Evolutionary conservation across 768 basidiomycete species (phyloP).

Genomic region (Leccinum aurantiacum): DNA sequence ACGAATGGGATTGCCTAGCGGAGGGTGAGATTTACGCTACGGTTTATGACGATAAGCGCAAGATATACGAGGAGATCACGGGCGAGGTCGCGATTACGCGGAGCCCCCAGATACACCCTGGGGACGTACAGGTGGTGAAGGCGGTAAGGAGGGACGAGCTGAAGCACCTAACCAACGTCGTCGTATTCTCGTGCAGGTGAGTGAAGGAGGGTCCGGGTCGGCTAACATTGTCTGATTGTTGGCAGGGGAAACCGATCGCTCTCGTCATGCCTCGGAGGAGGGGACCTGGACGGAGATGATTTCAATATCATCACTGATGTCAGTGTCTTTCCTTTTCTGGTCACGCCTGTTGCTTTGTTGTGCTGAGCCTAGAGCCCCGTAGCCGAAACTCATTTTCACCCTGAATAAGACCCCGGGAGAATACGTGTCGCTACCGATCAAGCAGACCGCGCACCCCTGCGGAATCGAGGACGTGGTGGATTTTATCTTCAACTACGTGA

Average conservation of each 20-base stretch:
- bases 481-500: constrained; percentile 49
- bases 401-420: constrained; percentile 33
- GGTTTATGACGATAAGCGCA: constrained; percentile 33
- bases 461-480: constrained; percentile 44
- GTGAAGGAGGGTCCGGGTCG: not conserved
- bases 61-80: constrained; percentile 28
- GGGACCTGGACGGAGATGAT: constrained; percentile 54
- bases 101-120: constrained; percentile 55
- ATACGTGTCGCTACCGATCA: constrained; percentile 40
- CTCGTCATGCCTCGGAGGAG: constrained; percentile 50
- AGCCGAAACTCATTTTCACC: constrained; percentile 35
- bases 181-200: constrained; percentile 52
- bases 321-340: constrained; percentile 13
- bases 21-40: constrained; percentile 51
- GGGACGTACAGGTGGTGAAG: constrained; percentile 42
- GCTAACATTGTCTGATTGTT: constrained; percentile 6
- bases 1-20: constrained; percentile 46
- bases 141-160: constrained; percentile 44
- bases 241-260: constrained; percentile 43
- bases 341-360: constrained; percentile 5
- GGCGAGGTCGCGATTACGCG: constrained; percentile 47
- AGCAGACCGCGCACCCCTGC: constrained; percentile 32
- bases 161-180: constrained; percentile 42
- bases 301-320: constrained; percentile 50
- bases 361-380: constrained; percentile 1